Evolutionary conservation across 2,329 filamentous ascomycete genomes (phyloP).

Genomic region (Cytospora schulzeri): DNA sequence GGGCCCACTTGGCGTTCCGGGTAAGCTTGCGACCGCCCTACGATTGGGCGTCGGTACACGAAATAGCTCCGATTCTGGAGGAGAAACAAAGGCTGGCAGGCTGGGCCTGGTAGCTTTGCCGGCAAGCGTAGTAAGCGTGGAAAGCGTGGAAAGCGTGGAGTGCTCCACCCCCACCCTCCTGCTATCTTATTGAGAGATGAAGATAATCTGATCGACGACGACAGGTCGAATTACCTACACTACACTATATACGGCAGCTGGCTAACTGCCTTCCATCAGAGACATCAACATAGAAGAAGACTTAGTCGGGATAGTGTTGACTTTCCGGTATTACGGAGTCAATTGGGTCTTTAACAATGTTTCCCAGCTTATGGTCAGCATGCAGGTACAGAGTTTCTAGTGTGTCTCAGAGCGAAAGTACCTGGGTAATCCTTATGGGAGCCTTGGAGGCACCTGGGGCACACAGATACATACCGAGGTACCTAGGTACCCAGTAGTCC

Average conservation of each 20-base stretch:
- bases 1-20: neutral
- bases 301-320: no score
- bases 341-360: no score
- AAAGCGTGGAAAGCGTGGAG: neutral
- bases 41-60: constrained; percentile 3
- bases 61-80: constrained; percentile 14
- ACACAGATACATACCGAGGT: neutral
- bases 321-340: no score
- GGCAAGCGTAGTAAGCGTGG: neutral
- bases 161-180: constrained; percentile 13
- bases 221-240: neutral
- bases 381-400: no score
- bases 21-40: constrained; percentile 9
- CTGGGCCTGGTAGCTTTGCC: neutral
- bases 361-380: no score
- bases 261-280: neutral
- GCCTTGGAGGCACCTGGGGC: no score
- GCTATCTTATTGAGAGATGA: constrained; percentile 23
- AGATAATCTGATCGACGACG: constrained; percentile 18
- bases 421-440: no score
- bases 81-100: neutral
- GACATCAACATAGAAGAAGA: no score
- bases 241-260: neutral
- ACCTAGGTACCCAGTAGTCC: neutral
- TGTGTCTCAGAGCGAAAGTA: no score